A percentile compares a stretch with the other conserved stretches of the same genome.
phyloP scores from a whole-genome alignment of 1,284 basidiomycete species.

The Boletus hoseneyae region DNA sequence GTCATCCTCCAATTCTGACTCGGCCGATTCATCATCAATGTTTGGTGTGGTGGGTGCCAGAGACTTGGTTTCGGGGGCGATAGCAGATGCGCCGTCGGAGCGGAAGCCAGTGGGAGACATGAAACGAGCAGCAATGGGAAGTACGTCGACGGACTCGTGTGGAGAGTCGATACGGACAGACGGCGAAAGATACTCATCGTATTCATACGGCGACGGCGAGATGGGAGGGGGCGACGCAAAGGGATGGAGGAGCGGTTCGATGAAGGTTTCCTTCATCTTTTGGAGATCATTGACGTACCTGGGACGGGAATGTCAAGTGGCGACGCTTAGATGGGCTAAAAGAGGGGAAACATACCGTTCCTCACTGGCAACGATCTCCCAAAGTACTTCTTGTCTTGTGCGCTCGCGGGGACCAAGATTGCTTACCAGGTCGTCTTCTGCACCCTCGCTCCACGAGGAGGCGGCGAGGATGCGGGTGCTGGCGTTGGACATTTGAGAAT shows the following conservation, averaged over 20 bases:
- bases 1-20: constrained; percentile 67
- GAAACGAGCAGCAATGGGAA: constrained; percentile 89
- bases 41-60: constrained; percentile 44
- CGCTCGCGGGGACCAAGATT: constrained; percentile 92
- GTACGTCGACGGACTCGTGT: constrained; percentile 68
- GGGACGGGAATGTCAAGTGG: constrained; percentile 16
- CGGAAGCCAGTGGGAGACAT: constrained; percentile 68
- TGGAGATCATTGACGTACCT: constrained; percentile 91
- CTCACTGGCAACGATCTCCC: constrained; percentile 97
- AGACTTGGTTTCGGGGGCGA: constrained; percentile 42
- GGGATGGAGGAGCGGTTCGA: constrained; percentile 86
- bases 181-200: constrained; percentile 51
- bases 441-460: constrained; percentile 93
- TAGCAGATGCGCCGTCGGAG: constrained; percentile 43
- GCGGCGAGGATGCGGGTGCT: constrained; percentile 75
- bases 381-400: constrained; percentile 94
- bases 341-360: constrained; percentile 65
- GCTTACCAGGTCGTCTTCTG: constrained; percentile 91
- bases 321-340: constrained; percentile 10
- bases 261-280: constrained; percentile 92
- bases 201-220: constrained; percentile 58
- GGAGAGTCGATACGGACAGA: constrained; percentile 49
- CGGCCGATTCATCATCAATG: constrained; percentile 68
- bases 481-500: constrained; percentile 66
- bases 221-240: constrained; percentile 48